phyloP scores from a whole-genome alignment of 2,329 filamentous ascomycete genomes.

The Colletotrichum euphorbiae region DNA sequence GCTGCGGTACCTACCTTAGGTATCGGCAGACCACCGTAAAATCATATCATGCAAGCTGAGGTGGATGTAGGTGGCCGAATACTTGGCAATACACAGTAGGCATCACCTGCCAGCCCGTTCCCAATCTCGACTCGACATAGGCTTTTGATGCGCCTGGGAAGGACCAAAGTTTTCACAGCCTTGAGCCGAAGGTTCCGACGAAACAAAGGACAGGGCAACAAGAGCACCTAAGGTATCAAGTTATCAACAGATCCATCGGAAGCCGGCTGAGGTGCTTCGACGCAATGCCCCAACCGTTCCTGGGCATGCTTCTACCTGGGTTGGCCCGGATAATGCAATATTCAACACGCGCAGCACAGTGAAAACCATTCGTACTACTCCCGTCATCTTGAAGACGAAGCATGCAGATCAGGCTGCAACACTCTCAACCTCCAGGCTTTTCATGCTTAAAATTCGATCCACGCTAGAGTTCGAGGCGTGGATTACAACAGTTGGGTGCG shows the following conservation, averaged over 20 bases:
- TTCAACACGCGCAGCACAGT: neutral
- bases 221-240: too few relatives aligned
- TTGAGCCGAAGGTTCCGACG: neutral
- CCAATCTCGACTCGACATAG: neutral
- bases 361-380: neutral
- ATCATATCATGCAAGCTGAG: slow-evolving; percentile 2
- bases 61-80: slow-evolving; percentile 6
- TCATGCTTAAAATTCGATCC: neutral
- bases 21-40: slow-evolving; percentile 9
- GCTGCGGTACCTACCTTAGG: neutral
- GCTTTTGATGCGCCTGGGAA: neutral
- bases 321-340: neutral
- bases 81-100: slow-evolving; percentile 16
- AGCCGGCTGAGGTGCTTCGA: slow-evolving; percentile 4
- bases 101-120: too few relatives aligned
- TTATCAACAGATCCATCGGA: too few relatives aligned
- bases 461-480: neutral
- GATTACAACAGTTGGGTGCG: neutral
- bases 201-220: neutral
- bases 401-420: too few relatives aligned
- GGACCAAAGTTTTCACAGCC: slow-evolving; percentile 12
- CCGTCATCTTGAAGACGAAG: neutral
- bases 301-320: neutral
- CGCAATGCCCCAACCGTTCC: slow-evolving; percentile 19
- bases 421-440: neutral